phyloP scores from a whole-genome alignment of 192 early-diverging fungal genomes.

The Spizellomyces punctatus region DNA sequence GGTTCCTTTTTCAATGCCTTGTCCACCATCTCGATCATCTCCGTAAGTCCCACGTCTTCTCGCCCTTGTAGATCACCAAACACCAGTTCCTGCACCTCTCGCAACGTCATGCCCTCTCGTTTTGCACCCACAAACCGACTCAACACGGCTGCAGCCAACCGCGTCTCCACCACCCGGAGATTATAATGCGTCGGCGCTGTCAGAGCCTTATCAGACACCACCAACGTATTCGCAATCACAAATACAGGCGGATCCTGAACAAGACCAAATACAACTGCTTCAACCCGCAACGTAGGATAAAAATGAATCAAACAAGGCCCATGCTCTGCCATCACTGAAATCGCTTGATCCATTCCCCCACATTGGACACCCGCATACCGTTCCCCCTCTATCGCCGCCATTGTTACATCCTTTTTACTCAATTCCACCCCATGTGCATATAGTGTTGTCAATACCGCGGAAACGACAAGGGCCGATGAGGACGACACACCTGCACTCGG shows the following conservation, averaged over 20 bases:
- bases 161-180: constrained; percentile 88
- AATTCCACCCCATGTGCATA: constrained; percentile 50
- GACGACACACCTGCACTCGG: constrained; percentile 82
- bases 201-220: constrained; percentile 82
- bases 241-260: constrained; percentile 68
- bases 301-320: constrained; percentile 82
- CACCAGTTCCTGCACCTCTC: constrained; percentile 33
- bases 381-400: constrained; percentile 79
- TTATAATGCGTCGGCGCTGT: constrained; percentile 91
- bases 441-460: constrained; percentile 69
- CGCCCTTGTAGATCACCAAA: neutral
- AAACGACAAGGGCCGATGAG: constrained; percentile 84
- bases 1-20: constrained; percentile 19
- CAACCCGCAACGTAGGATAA: constrained; percentile 69
- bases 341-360: constrained; percentile 89
- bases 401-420: constrained; percentile 58
- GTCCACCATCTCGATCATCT: constrained; percentile 18
- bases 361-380: constrained; percentile 76
- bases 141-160: constrained; percentile 69
- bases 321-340: constrained; percentile 75
- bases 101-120: constrained; percentile 9
- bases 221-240: constrained; percentile 88
- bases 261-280: constrained; percentile 55
- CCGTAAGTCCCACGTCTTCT: constrained; percentile 19
- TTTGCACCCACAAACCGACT: constrained; percentile 6